Conservation (phyloP, 176 grass and related monocot species). For the Coix lacrymajobi region DNA sequence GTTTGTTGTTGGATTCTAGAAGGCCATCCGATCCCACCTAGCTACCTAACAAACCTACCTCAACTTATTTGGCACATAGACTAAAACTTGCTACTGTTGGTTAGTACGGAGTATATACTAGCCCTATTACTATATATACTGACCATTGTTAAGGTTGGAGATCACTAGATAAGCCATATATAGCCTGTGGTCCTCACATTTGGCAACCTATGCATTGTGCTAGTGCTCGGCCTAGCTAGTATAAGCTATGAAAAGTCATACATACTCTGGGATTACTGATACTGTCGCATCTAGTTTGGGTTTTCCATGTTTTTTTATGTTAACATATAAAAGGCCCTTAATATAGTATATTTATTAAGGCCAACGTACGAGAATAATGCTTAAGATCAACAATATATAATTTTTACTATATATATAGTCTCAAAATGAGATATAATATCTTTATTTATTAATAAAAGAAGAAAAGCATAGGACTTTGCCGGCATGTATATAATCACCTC, state of each 20-base stretch:
- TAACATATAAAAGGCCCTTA: background rate
- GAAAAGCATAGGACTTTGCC: too few relatives aligned
- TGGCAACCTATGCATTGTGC: background rate
- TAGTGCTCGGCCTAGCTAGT: background rate
- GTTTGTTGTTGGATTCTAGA: constrained; percentile 56
- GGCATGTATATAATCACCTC: too few relatives aligned
- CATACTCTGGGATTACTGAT: background rate
- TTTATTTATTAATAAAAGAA: too few relatives aligned
- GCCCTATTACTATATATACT: background rate
- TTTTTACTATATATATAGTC: too few relatives aligned
- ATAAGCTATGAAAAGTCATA: constrained; percentile 3
- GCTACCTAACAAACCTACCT: constrained; percentile 35
- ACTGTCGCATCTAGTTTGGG: background rate
- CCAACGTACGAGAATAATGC: too few relatives aligned
- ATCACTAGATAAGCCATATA: background rate
- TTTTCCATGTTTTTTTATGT: background rate
- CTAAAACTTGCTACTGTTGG: constrained; percentile 22
- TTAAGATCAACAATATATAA: too few relatives aligned
- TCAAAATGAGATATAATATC: too few relatives aligned
- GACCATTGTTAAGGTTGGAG: background rate
- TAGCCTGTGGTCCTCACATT: constrained; percentile 29
- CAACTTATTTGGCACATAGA: constrained; percentile 14
- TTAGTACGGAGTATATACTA: background rate
- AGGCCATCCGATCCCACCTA: constrained; percentile 1
- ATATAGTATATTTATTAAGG: too few relatives aligned